phyloP scores from a whole-genome alignment of 2,329 filamentous ascomycete species.

The Hypoxylon rubiginosum region DNA sequence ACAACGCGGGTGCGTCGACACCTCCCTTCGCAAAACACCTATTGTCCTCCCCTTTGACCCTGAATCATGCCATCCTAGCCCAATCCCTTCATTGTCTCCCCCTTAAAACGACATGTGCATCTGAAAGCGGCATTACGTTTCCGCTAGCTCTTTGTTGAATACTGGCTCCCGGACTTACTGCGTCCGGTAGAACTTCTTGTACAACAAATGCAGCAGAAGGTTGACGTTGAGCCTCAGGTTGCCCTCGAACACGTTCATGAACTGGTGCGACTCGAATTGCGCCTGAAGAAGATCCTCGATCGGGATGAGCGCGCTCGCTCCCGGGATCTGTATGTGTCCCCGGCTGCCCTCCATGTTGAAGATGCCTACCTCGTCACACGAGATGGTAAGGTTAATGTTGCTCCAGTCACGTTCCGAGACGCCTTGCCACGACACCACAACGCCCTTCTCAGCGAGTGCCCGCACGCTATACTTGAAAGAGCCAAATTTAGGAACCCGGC shows the following conservation, averaged over 20 bases:
- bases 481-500: conserved; percentile 96
- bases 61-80: conserved; percentile 39
- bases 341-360: conserved; percentile 93
- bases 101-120: conserved; percentile 16
- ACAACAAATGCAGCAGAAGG: conserved; percentile 93
- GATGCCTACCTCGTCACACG: conserved; percentile 91
- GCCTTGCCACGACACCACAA: conserved; percentile 91
- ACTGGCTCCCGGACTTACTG: conserved; percentile 59
- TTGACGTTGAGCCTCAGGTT: conserved; percentile 94
- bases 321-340: conserved; percentile 95
- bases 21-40: conserved; percentile 40
- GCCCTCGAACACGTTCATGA: conserved; percentile 93
- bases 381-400: conserved; percentile 93
- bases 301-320: conserved; percentile 87
- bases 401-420: conserved; percentile 88
- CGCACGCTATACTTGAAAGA: conserved; percentile 97
- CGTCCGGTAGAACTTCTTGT: conserved; percentile 96
- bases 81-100: conserved; percentile 25
- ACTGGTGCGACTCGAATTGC: conserved; percentile 97
- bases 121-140: neutral
- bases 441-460: conserved; percentile 90
- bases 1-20: conserved; percentile 18
- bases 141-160: conserved; percentile 3
- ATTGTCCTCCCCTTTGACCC: conserved; percentile 32
- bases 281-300: conserved; percentile 95